These are phyloP conservation scores for Jatropha podagrica DNA, from an alignment of 441 rosid genomes.

Conservation along the genomic window DNA sequence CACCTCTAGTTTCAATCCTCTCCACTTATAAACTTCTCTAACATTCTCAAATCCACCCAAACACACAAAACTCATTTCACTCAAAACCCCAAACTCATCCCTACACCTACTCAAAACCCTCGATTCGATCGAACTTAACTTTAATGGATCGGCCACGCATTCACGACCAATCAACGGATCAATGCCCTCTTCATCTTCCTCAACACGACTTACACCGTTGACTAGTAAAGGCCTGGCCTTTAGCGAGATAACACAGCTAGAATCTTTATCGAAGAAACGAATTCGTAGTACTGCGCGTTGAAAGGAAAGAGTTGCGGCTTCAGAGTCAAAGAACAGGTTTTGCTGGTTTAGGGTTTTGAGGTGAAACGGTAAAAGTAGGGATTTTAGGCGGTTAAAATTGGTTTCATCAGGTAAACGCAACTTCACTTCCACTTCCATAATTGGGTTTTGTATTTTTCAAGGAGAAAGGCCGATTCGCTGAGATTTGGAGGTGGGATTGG, in stretches of 20 bases:
- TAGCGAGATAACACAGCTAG: constrained; percentile 60
- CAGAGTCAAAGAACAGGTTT: constrained; percentile 70
- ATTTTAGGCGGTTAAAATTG: constrained; percentile 43
- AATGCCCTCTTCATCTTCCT: constrained; percentile 78
- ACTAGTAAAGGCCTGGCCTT: constrained; percentile 57
- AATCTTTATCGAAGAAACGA: constrained; percentile 48
- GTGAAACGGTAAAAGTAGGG: constrained; percentile 54
- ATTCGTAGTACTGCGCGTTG: constrained; percentile 65
- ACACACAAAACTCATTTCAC: constrained; percentile 49
- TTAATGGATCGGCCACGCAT: constrained; percentile 46
- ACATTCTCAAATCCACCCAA: constrained; percentile 87
- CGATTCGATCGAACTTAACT: constrained; percentile 39
- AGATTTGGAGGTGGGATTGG: constrained; percentile 52
- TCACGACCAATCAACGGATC: constrained; percentile 36
- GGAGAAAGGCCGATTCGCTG: constrained; percentile 66
- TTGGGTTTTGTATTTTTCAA: background rate
- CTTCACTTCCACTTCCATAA: constrained; percentile 83
- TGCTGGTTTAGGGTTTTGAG: constrained; percentile 59
- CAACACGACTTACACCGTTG: constrained; percentile 78
- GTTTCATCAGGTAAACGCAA: constrained; percentile 51
- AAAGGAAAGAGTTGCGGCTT: constrained; percentile 47
- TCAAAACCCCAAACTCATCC: constrained; percentile 64
- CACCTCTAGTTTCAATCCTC: constrained; percentile 68
- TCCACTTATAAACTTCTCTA: constrained; percentile 66
- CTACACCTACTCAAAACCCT: constrained; percentile 60